Evolutionary conservation across 805 yeast genomes (phyloP).

Genomic region (Ogataea nitratoaversa): DNA sequence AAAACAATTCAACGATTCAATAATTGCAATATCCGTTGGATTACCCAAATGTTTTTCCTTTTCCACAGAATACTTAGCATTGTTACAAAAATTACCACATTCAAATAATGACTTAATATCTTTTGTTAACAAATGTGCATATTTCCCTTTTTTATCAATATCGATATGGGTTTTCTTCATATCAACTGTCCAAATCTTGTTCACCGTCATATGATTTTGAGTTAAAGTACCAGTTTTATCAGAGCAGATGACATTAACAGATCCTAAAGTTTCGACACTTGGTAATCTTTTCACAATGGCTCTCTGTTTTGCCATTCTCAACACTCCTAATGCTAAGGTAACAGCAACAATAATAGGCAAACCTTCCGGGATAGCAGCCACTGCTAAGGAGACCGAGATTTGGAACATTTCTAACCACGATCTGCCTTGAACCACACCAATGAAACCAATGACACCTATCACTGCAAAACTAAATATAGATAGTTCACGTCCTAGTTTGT

Average conservation of each 20-base stretch:
- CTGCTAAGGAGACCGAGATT: conserved; percentile 94
- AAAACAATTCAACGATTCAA: conserved; percentile 69
- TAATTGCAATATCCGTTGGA: conserved; percentile 90
- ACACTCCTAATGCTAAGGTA: conserved; percentile 91
- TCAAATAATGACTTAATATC: conserved; percentile 56
- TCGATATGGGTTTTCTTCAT: conserved; percentile 34
- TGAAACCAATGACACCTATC: conserved; percentile 85
- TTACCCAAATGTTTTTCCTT: conserved; percentile 77
- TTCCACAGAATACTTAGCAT: conserved; percentile 65
- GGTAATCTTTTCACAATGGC: conserved; percentile 95
- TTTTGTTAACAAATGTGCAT: conserved; percentile 43
- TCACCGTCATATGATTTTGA: conserved; percentile 86
- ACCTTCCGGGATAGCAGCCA: conserved; percentile 99
- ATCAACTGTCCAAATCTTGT: conserved; percentile 75
- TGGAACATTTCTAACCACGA: conserved; percentile 98
- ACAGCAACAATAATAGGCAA: conserved; percentile 97
- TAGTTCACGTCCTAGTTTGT: conserved; percentile 85
- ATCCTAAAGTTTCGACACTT: conserved; percentile 91
- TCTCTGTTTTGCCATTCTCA: conserved; percentile 91
- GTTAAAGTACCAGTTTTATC: conserved; percentile 92
- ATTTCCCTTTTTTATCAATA: conserved; percentile 43
- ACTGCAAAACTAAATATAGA: conserved; percentile 80
- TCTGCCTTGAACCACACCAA: conserved; percentile 90
- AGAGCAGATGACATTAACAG: conserved; percentile 88
- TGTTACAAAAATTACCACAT: conserved; percentile 72